Conservation (phyloP, 768 basidiomycete species). For the Cytidiella melzeri region DNA sequence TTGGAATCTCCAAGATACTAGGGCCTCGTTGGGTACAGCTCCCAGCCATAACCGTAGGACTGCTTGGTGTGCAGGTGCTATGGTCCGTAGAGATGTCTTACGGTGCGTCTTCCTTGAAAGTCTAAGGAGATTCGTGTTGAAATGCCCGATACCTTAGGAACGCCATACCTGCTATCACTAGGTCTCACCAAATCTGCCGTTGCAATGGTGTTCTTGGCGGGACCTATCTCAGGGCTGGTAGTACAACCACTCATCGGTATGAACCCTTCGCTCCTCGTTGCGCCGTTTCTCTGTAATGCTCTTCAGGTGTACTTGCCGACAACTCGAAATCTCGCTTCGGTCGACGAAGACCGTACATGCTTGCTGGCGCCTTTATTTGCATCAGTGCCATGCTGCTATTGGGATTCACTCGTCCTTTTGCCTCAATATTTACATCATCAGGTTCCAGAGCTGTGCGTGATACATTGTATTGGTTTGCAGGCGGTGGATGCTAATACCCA, state of each 20-base stretch:
- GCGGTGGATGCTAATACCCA: too few relatives aligned
- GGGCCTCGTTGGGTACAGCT: constrained; percentile 66
- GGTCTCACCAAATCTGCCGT: constrained; percentile 83
- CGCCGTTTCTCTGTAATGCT: background rate
- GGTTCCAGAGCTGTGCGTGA: constrained; percentile 30
- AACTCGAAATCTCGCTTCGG: constrained; percentile 80
- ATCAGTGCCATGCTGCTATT: constrained; percentile 71
- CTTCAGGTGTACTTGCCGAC: constrained; percentile 65
- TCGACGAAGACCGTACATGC: constrained; percentile 81
- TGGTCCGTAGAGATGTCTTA: constrained; percentile 97
- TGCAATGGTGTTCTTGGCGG: constrained; percentile 89
- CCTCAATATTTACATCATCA: constrained; percentile 36
- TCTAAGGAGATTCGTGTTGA: background rate
- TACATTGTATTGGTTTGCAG: too few relatives aligned
- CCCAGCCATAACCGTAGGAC: constrained; percentile 67
- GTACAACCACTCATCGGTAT: constrained; percentile 86
- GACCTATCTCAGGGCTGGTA: constrained; percentile 83
- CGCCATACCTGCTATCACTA: constrained; percentile 85
- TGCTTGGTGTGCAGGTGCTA: constrained; percentile 81
- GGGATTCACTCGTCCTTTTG: constrained; percentile 73
- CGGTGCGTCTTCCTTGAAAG: constrained; percentile 31
- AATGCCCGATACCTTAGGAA: constrained; percentile 33
- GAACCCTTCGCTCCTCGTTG: background rate
- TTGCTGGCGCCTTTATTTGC: constrained; percentile 62
- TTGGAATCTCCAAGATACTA: constrained; percentile 50